These are phyloP conservation scores for Penicillium frequentans DNA, from an alignment of 2,329 filamentous ascomycete genomes.

Conservation along the genomic window DNA sequence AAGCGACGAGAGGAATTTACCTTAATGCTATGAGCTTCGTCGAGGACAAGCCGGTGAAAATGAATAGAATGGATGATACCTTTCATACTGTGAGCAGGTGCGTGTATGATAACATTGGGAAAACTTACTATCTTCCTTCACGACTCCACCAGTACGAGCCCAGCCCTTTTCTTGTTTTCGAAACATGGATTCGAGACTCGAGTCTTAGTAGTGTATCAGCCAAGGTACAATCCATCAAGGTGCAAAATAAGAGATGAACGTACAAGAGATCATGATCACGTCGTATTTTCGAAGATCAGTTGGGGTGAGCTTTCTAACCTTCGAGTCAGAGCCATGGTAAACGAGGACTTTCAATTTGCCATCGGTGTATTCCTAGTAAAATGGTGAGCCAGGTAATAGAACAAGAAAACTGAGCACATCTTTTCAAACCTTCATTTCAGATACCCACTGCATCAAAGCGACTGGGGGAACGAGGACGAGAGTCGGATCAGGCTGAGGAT, in stretches of 20 bases:
- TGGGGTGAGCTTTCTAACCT: slow-evolving; percentile 73
- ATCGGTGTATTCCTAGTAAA: slow-evolving; percentile 65
- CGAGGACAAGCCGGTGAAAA: slow-evolving; percentile 89
- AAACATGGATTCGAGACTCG: slow-evolving; percentile 81
- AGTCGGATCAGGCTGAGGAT: slow-evolving; percentile 76
- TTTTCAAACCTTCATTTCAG: slow-evolving; percentile 67
- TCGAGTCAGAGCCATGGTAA: slow-evolving; percentile 82
- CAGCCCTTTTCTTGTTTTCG: slow-evolving; percentile 92
- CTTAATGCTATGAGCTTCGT: slow-evolving; percentile 95
- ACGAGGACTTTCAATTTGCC: slow-evolving; percentile 88
- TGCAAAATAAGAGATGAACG: slow-evolving; percentile 33
- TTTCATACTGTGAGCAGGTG: slow-evolving; percentile 23
- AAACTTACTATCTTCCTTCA: slow-evolving; percentile 68
- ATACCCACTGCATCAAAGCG: slow-evolving; percentile 92
- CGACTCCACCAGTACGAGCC: slow-evolving; percentile 72
- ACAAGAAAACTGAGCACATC: not conserved
- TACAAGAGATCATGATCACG: slow-evolving; percentile 97
- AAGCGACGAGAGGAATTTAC: slow-evolving; percentile 34
- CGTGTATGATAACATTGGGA: not conserved
- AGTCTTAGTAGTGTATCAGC: slow-evolving; percentile 35
- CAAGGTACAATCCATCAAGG: not conserved
- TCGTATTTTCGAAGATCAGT: slow-evolving; percentile 79
- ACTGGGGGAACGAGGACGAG: slow-evolving; percentile 90
- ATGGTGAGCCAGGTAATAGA: not conserved
- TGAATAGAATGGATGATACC: slow-evolving; percentile 79